These are phyloP conservation scores for Cucurbitaria berberidis DNA, from an alignment of 2,329 filamentous ascomycete species.

Conservation along the genomic window DNA sequence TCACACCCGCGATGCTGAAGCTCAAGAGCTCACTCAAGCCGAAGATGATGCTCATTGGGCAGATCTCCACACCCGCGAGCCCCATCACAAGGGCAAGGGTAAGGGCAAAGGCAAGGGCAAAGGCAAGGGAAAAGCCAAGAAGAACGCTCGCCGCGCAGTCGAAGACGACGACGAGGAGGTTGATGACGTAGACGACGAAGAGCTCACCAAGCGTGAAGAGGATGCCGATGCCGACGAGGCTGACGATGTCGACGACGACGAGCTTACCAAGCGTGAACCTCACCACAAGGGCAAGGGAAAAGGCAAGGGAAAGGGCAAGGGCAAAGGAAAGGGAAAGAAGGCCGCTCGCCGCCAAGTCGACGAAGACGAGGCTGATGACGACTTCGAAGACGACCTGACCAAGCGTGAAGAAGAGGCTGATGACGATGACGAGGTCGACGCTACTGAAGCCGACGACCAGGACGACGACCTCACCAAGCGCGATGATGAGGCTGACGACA, in stretches of 20 bases:
- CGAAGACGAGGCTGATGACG: constrained; percentile 10
- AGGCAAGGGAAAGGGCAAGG: constrained; percentile 13
- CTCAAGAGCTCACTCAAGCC: constrained; percentile 8
- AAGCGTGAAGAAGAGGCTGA: not conserved
- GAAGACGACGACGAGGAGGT: no score
- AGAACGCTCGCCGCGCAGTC: constrained; percentile 8
- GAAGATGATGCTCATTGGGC: constrained; percentile 8
- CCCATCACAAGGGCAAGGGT: constrained; percentile 7
- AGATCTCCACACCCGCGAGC: constrained; percentile 6
- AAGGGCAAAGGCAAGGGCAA: constrained; percentile 4
- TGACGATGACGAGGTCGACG: not conserved
- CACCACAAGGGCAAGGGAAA: constrained; percentile 15
- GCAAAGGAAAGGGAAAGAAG: constrained; percentile 15
- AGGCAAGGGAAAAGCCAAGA: constrained; percentile 5
- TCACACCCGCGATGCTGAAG: constrained; percentile 6
- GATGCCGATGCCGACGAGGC: not conserved
- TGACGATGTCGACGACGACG: not conserved
- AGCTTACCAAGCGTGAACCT: constrained; percentile 6
- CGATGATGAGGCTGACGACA: not conserved
- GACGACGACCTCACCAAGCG: constrained; percentile 6
- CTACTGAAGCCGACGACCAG: no score
- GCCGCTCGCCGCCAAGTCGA: not conserved
- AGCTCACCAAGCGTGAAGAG: constrained; percentile 2
- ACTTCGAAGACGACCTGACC: no score
- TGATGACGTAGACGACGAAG: no score